Percentiles rank a stretch among this genome's conserved stretches.
Conservation (phyloP, 1,284 basidiomycete species). For the Anthracocystis setariae region DNA sequence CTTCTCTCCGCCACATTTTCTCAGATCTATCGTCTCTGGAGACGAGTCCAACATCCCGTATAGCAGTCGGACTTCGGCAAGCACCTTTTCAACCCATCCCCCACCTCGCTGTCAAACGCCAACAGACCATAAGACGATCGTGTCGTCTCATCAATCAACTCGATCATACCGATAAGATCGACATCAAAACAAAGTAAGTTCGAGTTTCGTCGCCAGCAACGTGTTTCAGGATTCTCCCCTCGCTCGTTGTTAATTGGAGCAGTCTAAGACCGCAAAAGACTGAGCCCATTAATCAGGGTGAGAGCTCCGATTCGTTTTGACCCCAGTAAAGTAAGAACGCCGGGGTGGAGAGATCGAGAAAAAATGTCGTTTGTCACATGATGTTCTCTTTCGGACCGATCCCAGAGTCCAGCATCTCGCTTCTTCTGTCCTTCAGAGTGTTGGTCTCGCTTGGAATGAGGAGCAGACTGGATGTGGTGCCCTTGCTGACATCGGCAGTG, state of each 20-base stretch:
- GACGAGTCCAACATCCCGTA: background rate
- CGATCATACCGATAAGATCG: background rate
- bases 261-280: too few species aligned
- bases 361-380: too few species aligned
- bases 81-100: background rate
- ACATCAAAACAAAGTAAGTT: too few species aligned
- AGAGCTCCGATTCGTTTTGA: background rate
- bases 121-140: too few species aligned
- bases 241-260: too few species aligned
- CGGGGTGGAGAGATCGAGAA: constrained; percentile 1
- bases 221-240: too few species aligned
- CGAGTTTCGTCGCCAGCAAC: too few species aligned
- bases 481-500: constrained; percentile 2
- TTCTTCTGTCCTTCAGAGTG: background rate
- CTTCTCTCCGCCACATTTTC: too few species aligned
- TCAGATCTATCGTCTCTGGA: too few species aligned
- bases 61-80: background rate
- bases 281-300: too few species aligned
- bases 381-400: too few species aligned
- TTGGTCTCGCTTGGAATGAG: constrained; percentile 25
- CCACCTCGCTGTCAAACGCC: too few species aligned
- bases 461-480: background rate
- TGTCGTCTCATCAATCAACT: background rate
- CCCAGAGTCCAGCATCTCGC: constrained; percentile 11
- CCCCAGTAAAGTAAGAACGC: background rate